Percentiles rank a stretch among this genome's conserved stretches.
These are phyloP conservation scores for Rhizopogon parksii DNA, from an alignment of 1,284 basidiomycete species.

Conservation along the genomic window DNA sequence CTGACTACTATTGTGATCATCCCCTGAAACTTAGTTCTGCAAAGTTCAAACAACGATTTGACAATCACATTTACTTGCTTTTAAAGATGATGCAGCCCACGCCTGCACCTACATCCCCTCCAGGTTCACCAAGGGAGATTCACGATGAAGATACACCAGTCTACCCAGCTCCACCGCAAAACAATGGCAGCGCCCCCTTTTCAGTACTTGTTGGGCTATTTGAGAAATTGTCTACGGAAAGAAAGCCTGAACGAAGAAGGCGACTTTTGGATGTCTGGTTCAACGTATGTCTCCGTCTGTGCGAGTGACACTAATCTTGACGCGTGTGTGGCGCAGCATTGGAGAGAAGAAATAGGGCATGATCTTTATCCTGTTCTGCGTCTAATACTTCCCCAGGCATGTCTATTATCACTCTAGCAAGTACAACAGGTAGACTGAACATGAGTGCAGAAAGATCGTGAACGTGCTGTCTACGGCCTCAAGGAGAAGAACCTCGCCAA, in stretches of 20 bases:
- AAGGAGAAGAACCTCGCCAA: constrained; percentile 91
- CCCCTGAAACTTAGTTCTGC: not conserved
- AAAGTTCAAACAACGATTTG: not conserved
- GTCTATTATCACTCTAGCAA: constrained; percentile 10
- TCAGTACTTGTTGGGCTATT: constrained; percentile 59
- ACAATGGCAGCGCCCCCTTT: constrained; percentile 62
- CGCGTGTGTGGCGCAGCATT: constrained; percentile 43
- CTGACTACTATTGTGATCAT: not conserved
- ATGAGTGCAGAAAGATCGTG: constrained; percentile 72
- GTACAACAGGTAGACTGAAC: not conserved
- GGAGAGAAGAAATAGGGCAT: constrained; percentile 67
- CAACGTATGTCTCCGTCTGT: constrained; percentile 43
- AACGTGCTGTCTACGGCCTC: constrained; percentile 82
- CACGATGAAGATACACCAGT: constrained; percentile 22
- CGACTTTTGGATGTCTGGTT: constrained; percentile 66
- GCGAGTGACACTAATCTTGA: constrained; percentile 6
- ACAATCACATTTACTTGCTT: not conserved
- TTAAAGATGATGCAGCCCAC: constrained; percentile 45
- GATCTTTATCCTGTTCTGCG: constrained; percentile 73
- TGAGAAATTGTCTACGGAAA: constrained; percentile 59
- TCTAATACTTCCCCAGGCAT: constrained; percentile 68
- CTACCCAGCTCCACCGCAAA: constrained; percentile 53
- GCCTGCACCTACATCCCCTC: constrained; percentile 41
- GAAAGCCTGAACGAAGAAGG: constrained; percentile 62
- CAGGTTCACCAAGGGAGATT: constrained; percentile 19